These are phyloP conservation scores for Xerocomus spinulosus DNA, from an alignment of 768 basidiomycete species.

Conservation along the genomic window DNA sequence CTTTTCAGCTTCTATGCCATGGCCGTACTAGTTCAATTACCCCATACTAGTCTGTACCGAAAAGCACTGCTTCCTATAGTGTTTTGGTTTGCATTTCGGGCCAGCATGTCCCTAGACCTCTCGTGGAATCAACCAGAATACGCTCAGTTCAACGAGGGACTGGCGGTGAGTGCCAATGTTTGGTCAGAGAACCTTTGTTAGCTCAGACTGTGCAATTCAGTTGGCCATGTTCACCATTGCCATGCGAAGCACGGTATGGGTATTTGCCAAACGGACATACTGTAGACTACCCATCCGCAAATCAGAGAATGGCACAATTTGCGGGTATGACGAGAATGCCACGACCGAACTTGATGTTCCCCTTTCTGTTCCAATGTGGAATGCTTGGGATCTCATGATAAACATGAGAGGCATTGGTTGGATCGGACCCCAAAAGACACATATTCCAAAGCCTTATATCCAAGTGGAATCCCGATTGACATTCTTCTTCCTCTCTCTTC, in stretches of 20 bases:
- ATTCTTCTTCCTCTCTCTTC: constrained; percentile 15
- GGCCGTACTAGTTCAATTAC: constrained; percentile 49
- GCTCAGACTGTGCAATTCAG: constrained; percentile 9
- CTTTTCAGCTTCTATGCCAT: constrained; percentile 45
- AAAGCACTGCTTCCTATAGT: constrained; percentile 47
- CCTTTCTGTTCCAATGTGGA: constrained; percentile 18
- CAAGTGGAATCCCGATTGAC: constrained; percentile 14
- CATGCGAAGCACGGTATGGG: constrained; percentile 26
- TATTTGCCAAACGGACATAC: constrained; percentile 10
- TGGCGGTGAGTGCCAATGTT: constrained; percentile 15
- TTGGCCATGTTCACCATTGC: constrained; percentile 20
- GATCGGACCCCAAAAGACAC: constrained; percentile 9
- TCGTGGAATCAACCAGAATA: constrained; percentile 10
- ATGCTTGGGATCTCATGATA: constrained; percentile 22
- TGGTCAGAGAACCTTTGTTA: too few species aligned
- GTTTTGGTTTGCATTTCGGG: constrained; percentile 40
- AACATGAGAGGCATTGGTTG: constrained; percentile 30
- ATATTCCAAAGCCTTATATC: constrained; percentile 11
- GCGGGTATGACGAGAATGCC: constrained; percentile 1
- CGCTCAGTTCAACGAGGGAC: constrained; percentile 17
- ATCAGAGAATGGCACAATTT: background rate
- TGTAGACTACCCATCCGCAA: constrained; percentile 7
- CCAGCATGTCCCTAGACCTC: constrained; percentile 26
- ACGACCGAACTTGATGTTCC: background rate
- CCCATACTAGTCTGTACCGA: constrained; percentile 40